These are phyloP conservation scores for Malbranchea zuffiana DNA, from an alignment of 2,329 filamentous ascomycete genomes.

Conservation along the genomic window DNA sequence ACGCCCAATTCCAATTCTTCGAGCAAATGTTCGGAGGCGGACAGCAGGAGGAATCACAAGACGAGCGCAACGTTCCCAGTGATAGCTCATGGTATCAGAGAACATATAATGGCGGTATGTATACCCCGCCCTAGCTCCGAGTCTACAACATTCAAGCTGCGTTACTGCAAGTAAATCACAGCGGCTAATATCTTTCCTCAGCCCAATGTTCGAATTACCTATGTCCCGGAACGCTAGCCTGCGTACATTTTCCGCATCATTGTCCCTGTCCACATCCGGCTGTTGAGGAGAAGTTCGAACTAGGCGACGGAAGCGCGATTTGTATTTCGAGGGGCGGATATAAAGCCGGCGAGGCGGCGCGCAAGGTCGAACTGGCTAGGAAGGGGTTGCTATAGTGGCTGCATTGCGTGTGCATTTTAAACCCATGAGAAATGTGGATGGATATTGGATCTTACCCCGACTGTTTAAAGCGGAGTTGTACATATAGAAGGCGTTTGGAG, in stretches of 20 bases:
- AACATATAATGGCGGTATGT: slow-evolving; percentile 15
- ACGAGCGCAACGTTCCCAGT: slow-evolving; percentile 68
- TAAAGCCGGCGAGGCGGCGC: slow-evolving; percentile 35
- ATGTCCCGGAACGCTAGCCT: slow-evolving; percentile 86
- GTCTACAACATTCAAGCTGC: background rate
- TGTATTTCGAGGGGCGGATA: slow-evolving; percentile 41
- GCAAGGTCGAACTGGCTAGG: slow-evolving; percentile 41
- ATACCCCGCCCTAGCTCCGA: slow-evolving; percentile 1
- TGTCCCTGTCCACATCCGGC: slow-evolving; percentile 79
- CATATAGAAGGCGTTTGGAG: too few species aligned
- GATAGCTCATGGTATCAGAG: slow-evolving; percentile 71
- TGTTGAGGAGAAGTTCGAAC: slow-evolving; percentile 64
- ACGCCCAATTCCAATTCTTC: slow-evolving; percentile 92
- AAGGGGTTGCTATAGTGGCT: slow-evolving; percentile 41
- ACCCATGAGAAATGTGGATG: too few species aligned
- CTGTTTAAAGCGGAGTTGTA: too few species aligned
- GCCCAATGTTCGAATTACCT: slow-evolving; percentile 89
- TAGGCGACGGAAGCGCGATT: slow-evolving; percentile 39
- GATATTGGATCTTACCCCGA: too few species aligned
- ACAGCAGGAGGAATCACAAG: slow-evolving; percentile 45
- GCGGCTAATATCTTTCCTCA: slow-evolving; percentile 23
- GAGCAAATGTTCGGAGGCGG: slow-evolving; percentile 85
- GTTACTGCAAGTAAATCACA: background rate
- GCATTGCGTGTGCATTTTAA: too few species aligned
- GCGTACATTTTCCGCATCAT: slow-evolving; percentile 93